A percentile compares a stretch with the other conserved stretches of the same genome.
Evolutionary conservation across 805 yeast genomes (phyloP).

Genomic region (Tetrapisispora taiwanensis): DNA sequence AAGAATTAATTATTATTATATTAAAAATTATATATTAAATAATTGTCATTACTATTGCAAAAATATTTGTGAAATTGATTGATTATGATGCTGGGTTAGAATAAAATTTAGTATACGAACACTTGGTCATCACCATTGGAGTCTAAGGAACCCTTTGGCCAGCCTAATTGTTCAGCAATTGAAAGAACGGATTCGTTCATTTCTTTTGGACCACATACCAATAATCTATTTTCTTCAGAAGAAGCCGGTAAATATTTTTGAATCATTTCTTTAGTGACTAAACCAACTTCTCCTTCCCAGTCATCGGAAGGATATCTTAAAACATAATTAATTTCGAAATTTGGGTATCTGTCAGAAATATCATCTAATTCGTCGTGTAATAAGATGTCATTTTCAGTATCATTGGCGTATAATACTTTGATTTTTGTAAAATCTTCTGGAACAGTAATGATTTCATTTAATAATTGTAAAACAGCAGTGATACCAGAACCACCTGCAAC

Average conservation of each 20-base stretch:
- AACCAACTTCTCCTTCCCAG: conserved; percentile 56
- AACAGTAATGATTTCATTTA: conserved; percentile 58
- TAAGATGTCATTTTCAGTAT: conserved; percentile 66
- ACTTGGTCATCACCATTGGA: conserved; percentile 45
- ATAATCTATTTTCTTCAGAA: conserved; percentile 40
- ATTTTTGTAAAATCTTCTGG: conserved; percentile 56
- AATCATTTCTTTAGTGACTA: conserved; percentile 49
- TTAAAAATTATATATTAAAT: neutral
- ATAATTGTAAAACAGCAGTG: conserved; percentile 79
- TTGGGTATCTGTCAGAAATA: conserved; percentile 51
- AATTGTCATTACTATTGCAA: neutral
- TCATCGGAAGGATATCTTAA: conserved; percentile 38
- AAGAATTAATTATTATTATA: neutral
- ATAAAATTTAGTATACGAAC: conserved; percentile 38
- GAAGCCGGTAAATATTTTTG: conserved; percentile 43
- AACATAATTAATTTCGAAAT: conserved; percentile 50
- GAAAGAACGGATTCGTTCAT: conserved; percentile 48
- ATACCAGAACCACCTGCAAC: conserved; percentile 86
- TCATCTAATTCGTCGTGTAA: conserved; percentile 66
- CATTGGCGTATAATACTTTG: conserved; percentile 59
- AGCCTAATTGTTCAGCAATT: conserved; percentile 50
- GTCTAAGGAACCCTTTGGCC: conserved; percentile 37
- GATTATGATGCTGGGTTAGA: neutral
- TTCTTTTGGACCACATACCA: conserved; percentile 67
- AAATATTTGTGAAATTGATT: neutral